Base-by-base conservation (phyloP, 1,284 basidiomycete genomes). In the Lentinula novae-zelandiae region DNA sequence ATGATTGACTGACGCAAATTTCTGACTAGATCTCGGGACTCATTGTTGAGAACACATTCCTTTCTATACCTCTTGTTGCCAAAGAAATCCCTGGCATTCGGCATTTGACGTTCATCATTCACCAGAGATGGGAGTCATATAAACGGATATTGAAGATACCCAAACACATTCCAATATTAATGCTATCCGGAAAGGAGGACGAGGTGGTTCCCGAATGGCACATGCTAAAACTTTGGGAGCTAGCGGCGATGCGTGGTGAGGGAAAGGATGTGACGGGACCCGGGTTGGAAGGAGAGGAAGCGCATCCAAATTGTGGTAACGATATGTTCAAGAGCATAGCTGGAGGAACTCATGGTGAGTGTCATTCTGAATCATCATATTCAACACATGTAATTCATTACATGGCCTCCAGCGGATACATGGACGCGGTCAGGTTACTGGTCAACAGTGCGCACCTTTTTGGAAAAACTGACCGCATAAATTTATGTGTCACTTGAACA, bases 31-130 rank as follows among this genome's bases (percentile, higher is more conserved):
- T 75, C 34, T 20, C 67, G 2, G 75, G 71, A 0, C 69, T 78
- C 27, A 75, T 78, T 6, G 40, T 78, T 33, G 75, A 78, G 58
- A 78, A 76, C 60, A 77, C 75, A 0, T 77, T 77, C 65, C 66
- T 70, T 0, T 76, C 75, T 0, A 70, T 77, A 36, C 75, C 75
- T 0, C 64, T 69, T 15, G 61, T 77, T 31, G 69, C 75, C 6
- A 66, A 66, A 50, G 65, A 55, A 50, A 67, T 68, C 62, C 73
- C 75, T 2, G 8, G 62, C 15, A 60, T 73, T 17, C 63, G 70
- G 33, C 57, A 67, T 9, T 61, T 67, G 50, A 65, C 73, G 33
- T 71, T 71, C 53, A 62, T 69, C 13, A 73, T 72, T 34, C 61
- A 71, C n/a, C 71, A 78, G 64, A 67, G 65, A 54, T 77, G 76